Conservation (phyloP, 2,329 filamentous ascomycete genomes). For the Colletotrichum tropicicola region DNA sequence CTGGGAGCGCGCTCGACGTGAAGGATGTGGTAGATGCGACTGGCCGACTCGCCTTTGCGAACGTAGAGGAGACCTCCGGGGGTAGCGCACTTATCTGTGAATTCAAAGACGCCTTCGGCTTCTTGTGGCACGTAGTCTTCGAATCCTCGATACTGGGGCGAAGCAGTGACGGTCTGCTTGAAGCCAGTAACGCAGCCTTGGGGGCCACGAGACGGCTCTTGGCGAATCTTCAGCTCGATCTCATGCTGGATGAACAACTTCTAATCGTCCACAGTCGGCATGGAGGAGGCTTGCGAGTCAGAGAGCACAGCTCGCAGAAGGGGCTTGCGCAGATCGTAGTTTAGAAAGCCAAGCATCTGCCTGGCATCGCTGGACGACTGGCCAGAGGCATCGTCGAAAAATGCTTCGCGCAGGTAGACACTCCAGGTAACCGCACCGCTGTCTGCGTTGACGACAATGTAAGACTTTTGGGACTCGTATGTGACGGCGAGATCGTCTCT, state of each 20-base stretch:
- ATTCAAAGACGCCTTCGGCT: neutral
- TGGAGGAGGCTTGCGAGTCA: neutral
- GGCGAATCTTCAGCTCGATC: neutral
- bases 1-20: neutral
- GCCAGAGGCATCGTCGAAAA: neutral
- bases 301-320: conserved; percentile 5
- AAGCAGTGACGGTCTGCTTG: neutral
- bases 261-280: conserved; percentile 12
- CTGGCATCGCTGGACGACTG: neutral
- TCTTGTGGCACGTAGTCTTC: neutral
- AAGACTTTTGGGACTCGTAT: conserved; percentile 17
- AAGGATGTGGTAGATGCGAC: neutral
- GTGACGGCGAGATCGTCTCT: conserved; percentile 19
- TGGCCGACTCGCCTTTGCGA: neutral
- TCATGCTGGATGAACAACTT: conserved; percentile 17
- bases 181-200: neutral
- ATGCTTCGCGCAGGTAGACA: conserved; percentile 18
- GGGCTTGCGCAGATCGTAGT: conserved; percentile 11
- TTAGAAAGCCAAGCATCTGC: neutral
- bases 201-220: neutral
- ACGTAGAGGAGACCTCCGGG: conserved; percentile 9
- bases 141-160: neutral
- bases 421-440: conserved; percentile 22
- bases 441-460: conserved; percentile 21
- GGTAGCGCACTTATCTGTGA: conserved; percentile 11